Percentiles rank a stretch among this genome's conserved stretches.
phyloP scores from a whole-genome alignment of 352 stramenopile genomes.

The Pythium vanterpoolii region DNA sequence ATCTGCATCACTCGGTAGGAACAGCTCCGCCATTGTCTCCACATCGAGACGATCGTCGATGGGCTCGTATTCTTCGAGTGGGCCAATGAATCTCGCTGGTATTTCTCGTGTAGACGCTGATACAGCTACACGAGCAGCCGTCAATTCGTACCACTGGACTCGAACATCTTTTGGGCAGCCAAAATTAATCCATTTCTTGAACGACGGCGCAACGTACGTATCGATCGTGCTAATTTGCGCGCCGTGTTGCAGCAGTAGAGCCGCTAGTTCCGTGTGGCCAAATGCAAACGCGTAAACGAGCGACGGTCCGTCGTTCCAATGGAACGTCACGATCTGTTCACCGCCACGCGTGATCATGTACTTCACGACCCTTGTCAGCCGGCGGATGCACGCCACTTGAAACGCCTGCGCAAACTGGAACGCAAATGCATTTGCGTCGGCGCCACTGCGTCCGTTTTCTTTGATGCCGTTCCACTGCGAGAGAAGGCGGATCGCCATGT shows the following conservation, averaged over 20 bases:
- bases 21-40: constrained; percentile 17
- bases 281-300: constrained; percentile 67
- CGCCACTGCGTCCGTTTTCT: constrained; percentile 28
- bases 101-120: neutral
- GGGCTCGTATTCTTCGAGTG: constrained; percentile 21
- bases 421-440: constrained; percentile 42
- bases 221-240: constrained; percentile 51
- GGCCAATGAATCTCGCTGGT: constrained; percentile 14
- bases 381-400: constrained; percentile 60
- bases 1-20: constrained; percentile 2
- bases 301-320: constrained; percentile 55
- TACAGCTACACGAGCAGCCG: neutral
- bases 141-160: constrained; percentile 26
- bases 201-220: constrained; percentile 43
- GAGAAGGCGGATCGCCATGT: constrained; percentile 57
- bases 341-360: constrained; percentile 55
- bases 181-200: constrained; percentile 66
- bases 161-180: constrained; percentile 37
- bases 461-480: constrained; percentile 46
- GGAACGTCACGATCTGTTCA: constrained; percentile 51
- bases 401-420: constrained; percentile 69
- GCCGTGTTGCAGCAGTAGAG: constrained; percentile 35
- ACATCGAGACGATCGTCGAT: constrained; percentile 10
- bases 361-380: constrained; percentile 33
- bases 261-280: constrained; percentile 35